Conservation (phyloP, 805 yeast species). For the Hanseniaspora nectarophila region DNA sequence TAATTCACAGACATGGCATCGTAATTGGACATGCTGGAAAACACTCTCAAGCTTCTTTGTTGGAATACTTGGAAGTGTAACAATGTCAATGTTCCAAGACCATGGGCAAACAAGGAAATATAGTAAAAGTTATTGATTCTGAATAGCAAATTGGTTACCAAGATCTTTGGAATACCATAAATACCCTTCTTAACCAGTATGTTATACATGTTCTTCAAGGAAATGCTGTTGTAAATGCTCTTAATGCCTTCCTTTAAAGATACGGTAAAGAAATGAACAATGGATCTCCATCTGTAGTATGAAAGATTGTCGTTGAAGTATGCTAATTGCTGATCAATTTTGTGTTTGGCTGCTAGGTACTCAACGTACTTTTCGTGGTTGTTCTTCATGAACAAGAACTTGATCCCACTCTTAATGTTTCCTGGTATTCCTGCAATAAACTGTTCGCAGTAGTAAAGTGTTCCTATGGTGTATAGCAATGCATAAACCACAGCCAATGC, state of each 20-base stretch:
- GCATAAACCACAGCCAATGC: neutral
- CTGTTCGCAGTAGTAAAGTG: neutral
- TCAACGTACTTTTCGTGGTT: neutral
- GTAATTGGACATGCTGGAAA: slow-evolving; percentile 1
- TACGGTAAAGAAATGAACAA: neutral
- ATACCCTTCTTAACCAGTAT: neutral
- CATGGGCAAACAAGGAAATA: neutral
- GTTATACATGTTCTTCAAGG: neutral
- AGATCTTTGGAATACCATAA: slow-evolving; percentile 4
- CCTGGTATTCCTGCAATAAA: neutral
- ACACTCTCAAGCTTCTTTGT: slow-evolving; percentile 1
- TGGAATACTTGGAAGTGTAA: slow-evolving; percentile 9
- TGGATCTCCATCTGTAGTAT: slow-evolving; percentile 9
- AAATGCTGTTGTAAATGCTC: neutral
- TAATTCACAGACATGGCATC: slow-evolving; percentile 10
- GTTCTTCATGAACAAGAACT: neutral
- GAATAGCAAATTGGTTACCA: neutral
- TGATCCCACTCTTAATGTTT: neutral
- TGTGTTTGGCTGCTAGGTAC: neutral
- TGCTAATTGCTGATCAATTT: neutral
- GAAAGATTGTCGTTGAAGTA: neutral
- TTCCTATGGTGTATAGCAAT: neutral
- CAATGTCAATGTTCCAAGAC: neutral
- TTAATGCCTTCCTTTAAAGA: neutral
- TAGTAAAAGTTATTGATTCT: neutral